Percentiles rank a stretch among this genome's conserved stretches.
Evolutionary conservation across 495 filamentous ascomycete genomes (phyloP).

Genomic region (Hypomontagnella submonticulosa): DNA sequence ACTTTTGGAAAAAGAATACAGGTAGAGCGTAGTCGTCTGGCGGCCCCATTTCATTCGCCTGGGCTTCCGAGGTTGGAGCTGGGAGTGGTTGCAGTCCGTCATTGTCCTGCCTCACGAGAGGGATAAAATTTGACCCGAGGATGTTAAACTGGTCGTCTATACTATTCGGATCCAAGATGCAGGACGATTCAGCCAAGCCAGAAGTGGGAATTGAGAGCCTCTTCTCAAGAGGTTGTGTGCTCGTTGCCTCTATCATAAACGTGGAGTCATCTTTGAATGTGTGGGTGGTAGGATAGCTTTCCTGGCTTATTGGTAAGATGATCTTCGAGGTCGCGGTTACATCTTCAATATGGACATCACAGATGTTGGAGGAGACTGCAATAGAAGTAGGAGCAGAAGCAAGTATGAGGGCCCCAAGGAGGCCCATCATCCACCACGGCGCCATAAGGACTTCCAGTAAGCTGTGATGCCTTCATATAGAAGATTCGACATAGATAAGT

Average conservation of each 20-base stretch:
- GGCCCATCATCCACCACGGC: no score
- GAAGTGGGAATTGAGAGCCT: background rate
- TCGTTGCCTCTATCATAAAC: background rate
- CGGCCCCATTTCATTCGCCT: constrained; percentile 8
- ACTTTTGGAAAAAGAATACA: constrained; percentile 11
- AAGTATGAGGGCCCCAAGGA: no score
- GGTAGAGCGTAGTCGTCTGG: constrained; percentile 1
- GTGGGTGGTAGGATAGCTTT: background rate
- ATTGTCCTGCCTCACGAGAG: background rate
- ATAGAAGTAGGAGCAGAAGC: no score
- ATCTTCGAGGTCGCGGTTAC: no score
- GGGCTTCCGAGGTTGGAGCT: background rate
- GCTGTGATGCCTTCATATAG: no score
- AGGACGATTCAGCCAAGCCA: background rate
- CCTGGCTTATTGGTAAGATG: no score
- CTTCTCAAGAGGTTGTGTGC: background rate
- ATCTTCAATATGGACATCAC: no score
- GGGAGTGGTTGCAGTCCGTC: constrained; percentile 4
- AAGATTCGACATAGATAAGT: no score
- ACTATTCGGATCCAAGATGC: background rate
- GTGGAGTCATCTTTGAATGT: constrained; percentile 2
- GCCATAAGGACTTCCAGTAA: no score
- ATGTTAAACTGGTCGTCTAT: constrained; percentile 3
- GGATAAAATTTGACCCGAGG: constrained; percentile 9
- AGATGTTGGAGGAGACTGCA: no score